Evolutionary conservation across 2,329 filamentous ascomycete species (phyloP), one percentile per base, ranked within the genome.

Genomic region (Arthrobotrys megalospora): DNA sequence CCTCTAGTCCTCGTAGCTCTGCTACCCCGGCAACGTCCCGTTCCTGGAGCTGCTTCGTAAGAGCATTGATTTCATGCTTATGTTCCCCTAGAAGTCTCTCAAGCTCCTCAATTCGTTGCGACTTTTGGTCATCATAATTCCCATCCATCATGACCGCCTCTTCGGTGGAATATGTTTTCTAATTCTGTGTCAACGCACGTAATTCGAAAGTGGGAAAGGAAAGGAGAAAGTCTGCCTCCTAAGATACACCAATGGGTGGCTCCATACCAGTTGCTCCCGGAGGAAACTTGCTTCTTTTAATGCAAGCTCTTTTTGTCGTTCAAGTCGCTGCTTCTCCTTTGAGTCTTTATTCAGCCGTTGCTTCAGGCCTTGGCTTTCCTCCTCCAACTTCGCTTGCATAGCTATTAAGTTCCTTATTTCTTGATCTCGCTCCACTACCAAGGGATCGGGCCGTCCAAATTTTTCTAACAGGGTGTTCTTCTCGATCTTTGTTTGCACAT

Each of bases 231-330:
- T 38, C 5, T 48, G 1, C 14, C 1, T 14, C 14, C 1, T 92
- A 91, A 85, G 94, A 94, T 6, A 16, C n/a, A 32, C 21, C 4
- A n/a, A 2, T 16, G 21, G 21, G 47, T 41, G n/a, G 6, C 10
- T 41, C 43, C 73, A 16, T 16, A 79, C 75, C 68, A 98, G 88
- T 84, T 99, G 96, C 0, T 93, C 95, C 21, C 96, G 92, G 6
- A 99, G 88, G 83, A 97, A 97, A 81, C 97, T 94, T 0, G 96
- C 93, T 83, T 99, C 96, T 83, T 97, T 97, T 24, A 93, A 88
- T 0, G 94, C 93, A 6, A 99, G 88, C 0, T 88, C 89, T 73
- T 93, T 92, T 83, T 98, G 95, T 75, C 96, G 89, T 82, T 99
- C 95, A 0, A 97, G 86, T 36, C 96, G 89, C 66, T 92, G 86